A percentile compares a stretch with the other conserved stretches of the same genome.
Conservation (phyloP, 805 yeast species). For the Geotrichum ghanense region DNA sequence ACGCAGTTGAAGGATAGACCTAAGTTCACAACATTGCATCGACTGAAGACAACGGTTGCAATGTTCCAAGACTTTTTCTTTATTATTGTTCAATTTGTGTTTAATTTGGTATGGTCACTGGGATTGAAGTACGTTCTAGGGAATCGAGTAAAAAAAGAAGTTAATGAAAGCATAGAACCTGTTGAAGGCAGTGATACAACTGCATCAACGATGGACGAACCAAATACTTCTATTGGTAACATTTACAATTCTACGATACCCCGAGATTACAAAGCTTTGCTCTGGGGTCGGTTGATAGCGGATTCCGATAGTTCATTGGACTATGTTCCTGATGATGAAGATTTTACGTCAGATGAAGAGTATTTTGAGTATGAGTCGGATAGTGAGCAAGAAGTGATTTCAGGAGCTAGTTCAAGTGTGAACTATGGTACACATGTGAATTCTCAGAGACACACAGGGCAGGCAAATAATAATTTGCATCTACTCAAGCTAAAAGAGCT, state of each 20-base stretch:
- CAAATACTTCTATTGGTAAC: no score
- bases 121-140: neutral
- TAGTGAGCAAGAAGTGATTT: conserved; percentile 12
- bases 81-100: neutral
- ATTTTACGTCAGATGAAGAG: conserved; percentile 5
- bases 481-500: conserved; percentile 7
- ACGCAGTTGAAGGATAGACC: neutral
- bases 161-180: neutral
- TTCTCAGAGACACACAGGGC: neutral
- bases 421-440: neutral
- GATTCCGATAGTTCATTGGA: conserved; percentile 31
- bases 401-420: conserved; percentile 15
- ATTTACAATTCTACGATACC: no score
- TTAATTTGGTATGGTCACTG: neutral
- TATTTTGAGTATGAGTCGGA: conserved; percentile 11
- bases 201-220: neutral
- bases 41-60: neutral
- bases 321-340: conserved; percentile 15
- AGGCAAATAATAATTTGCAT: neutral
- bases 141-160: neutral
- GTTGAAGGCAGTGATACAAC: neutral
- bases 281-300: conserved; percentile 23
- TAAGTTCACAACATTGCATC: neutral
- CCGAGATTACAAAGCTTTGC: conserved; percentile 9
- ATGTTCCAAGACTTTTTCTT: neutral